Base-by-base conservation (phyloP, 2,329 filamentous ascomycete genomes). In the Epicoccum nigrum region DNA sequence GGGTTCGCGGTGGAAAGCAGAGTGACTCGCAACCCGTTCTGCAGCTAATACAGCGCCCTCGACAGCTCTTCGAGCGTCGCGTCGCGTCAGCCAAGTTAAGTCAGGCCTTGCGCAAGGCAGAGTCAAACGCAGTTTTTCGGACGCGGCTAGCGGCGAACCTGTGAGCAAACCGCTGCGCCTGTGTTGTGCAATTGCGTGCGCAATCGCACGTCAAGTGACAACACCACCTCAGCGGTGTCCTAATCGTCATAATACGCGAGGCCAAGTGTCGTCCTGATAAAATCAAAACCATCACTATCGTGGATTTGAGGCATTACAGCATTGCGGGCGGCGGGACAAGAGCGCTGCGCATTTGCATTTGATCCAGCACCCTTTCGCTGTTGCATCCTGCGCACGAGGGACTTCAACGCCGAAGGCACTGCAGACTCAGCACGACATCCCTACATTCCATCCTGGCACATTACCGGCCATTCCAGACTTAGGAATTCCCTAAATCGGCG, bases 21-120 rank as follows among this genome's bases (percentile, higher is more conserved):
- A 70, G 67, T 71, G 68, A 70, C 63, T 51, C 56, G 60, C 62
- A 63, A 60, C 51, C 55, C 58, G 54, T 53, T 60, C 63, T 67
- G 61, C 65, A 62, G 70, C 68, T 72, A 71, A 72, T 59, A 30
- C 67, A 71, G 64, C 55, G 54, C 58, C 65, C 19, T 59, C 61
- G 56, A 54, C 62, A 32, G 51, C 38, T 45, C 58, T 56, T 59
- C 64, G 56, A 58, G 44, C 11, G 21, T 62, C 61, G 44, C 11
- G 21, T 62, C 61, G 57, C 63, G 56, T 58, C 58, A 59, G 57
- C 51, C 50, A 49, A 54, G 52, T 56, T 54, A 52, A 58, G 51
- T 56, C 58, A 46, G 48, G 53, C 54, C 41, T 60, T 60, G 62
- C 60, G 56, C 64, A 56, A 55, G 56, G 61, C 57, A 55, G n/a